Evolutionary conservation across 306 rosid species (phyloP).

Genomic region (Senna tora): DNA sequence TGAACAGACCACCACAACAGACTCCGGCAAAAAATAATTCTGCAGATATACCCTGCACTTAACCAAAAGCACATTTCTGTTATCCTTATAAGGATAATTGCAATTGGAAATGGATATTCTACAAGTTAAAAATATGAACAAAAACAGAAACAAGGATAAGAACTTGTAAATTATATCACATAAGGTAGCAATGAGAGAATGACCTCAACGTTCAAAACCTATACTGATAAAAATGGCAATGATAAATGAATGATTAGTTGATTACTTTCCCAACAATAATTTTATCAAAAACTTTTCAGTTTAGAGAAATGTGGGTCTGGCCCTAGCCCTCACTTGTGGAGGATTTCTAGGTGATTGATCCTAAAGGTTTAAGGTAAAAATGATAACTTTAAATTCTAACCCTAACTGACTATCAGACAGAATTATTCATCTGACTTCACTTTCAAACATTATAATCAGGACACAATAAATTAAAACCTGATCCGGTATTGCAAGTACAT

Average conservation of each 20-base stretch:
- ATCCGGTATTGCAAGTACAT: neutral
- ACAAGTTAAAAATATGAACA: neutral
- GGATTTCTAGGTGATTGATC: neutral
- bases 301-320: neutral
- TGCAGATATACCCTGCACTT: constrained; percentile 60
- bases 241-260: no score
- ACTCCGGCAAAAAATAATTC: constrained; percentile 71
- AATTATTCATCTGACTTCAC: neutral
- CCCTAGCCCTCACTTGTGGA: neutral
- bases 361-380: neutral
- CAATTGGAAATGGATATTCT: neutral
- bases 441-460: neutral
- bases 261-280: no score
- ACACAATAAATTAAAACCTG: neutral
- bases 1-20: constrained; percentile 67
- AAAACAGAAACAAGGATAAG: constrained; percentile 7
- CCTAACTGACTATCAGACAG: neutral
- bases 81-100: neutral
- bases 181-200: neutral
- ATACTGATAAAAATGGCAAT: neutral
- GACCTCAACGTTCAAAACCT: neutral
- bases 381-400: neutral
- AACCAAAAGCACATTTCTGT: constrained; percentile 7
- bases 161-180: neutral
- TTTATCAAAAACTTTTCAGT: neutral